Conservation (phyloP, 1,139 yeast species). For the Geotrichum klebahnii region DNA sequence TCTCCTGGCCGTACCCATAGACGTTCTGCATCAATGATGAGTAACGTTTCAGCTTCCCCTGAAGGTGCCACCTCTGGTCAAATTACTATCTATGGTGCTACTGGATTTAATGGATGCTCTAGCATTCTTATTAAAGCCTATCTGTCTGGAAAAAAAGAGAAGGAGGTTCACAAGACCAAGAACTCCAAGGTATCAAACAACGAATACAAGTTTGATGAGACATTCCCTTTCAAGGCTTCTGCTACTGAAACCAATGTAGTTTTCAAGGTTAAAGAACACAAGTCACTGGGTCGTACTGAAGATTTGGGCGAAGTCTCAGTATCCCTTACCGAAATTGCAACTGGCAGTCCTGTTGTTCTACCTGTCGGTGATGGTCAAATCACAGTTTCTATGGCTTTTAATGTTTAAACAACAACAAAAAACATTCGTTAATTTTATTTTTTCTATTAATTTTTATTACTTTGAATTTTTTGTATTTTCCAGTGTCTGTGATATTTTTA, state of each 20-base stretch:
- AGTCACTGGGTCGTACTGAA: constrained; percentile 66
- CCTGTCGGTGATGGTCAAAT: constrained; percentile 31
- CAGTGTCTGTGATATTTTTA: background rate
- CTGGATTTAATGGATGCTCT: constrained; percentile 34
- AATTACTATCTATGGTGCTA: constrained; percentile 32
- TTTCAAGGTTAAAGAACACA: constrained; percentile 62
- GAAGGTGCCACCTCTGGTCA: constrained; percentile 28
- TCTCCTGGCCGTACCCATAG: constrained; percentile 1
- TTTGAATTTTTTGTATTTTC: background rate
- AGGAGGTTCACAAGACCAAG: constrained; percentile 64
- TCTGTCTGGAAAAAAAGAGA: constrained; percentile 38
- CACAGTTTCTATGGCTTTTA: constrained; percentile 19
- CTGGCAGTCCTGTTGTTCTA: constrained; percentile 31
- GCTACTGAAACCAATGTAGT: constrained; percentile 55
- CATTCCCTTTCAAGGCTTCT: constrained; percentile 62
- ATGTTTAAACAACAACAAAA: too few species aligned
- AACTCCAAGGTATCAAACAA: constrained; percentile 50
- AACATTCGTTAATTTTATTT: too few species aligned
- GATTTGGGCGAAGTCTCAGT: constrained; percentile 55
- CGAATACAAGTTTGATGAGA: constrained; percentile 58
- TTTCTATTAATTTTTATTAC: too few species aligned
- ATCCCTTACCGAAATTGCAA: constrained; percentile 28
- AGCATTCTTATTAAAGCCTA: constrained; percentile 36
- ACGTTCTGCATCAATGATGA: constrained; percentile 24
- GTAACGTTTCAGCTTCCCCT: constrained; percentile 24